phyloP scores from a whole-genome alignment of 495 filamentous ascomycete genomes.

The Cercophora newfieldiana region DNA sequence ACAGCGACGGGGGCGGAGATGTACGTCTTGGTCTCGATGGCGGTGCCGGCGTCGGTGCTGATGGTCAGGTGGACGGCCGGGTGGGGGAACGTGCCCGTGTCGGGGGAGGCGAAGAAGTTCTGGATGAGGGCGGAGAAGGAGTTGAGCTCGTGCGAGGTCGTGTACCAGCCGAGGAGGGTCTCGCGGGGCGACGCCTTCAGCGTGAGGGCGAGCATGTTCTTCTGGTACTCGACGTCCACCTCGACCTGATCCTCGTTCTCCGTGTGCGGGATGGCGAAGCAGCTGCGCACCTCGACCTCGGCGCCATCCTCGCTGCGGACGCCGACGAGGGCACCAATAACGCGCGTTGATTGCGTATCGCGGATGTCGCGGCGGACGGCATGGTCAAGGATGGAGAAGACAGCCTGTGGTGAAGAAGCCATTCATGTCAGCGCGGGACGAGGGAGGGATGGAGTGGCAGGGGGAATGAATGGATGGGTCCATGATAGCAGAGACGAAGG shows the following conservation, averaged over 20 bases:
- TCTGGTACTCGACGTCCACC: constrained; percentile 99
- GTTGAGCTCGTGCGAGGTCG: constrained; percentile 92
- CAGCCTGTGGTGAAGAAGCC: constrained; percentile 66
- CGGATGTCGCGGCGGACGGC: constrained; percentile 87
- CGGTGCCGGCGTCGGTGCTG: constrained; percentile 77
- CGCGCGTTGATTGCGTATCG: constrained; percentile 84
- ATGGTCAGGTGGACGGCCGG: constrained; percentile 96
- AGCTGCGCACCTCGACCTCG: constrained; percentile 91
- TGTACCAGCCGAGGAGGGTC: constrained; percentile 96
- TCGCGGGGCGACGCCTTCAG: constrained; percentile 92
- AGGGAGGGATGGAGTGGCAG: no score
- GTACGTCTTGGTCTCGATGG: constrained; percentile 85
- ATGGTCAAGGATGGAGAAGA: constrained; percentile 97
- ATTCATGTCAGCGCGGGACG: background rate
- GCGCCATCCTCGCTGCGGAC: constrained; percentile 91
- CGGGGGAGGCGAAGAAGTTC: constrained; percentile 97
- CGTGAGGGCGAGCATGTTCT: constrained; percentile 94
- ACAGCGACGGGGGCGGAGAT: constrained; percentile 94
- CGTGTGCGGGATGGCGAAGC: constrained; percentile 96
- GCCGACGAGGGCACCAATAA: constrained; percentile 94
- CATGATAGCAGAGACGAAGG: no score
- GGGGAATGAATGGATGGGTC: no score
- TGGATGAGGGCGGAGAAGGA: constrained; percentile 97
- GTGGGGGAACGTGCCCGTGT: constrained; percentile 94
- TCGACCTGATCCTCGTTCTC: constrained; percentile 98